Percentiles rank a stretch among this genome's conserved stretches.
phyloP scores from a whole-genome alignment of 148 eudicot species.

The Spergularia bocconei region DNA sequence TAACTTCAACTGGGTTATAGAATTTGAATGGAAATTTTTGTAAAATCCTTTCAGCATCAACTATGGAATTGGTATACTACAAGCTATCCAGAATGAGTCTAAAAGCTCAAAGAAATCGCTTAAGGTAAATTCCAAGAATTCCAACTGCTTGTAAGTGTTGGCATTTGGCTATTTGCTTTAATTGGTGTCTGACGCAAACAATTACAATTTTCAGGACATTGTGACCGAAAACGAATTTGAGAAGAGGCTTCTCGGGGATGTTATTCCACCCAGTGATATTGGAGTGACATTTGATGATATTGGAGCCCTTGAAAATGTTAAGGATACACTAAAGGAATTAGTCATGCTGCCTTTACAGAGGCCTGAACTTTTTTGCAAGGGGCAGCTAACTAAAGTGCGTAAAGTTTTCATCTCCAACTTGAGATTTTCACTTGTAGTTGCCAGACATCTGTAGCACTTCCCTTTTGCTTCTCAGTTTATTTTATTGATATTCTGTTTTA shows the following conservation, averaged over 20 bases:
- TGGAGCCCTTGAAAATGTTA: conserved; percentile 94
- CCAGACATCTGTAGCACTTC: not conserved
- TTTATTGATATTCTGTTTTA: not conserved
- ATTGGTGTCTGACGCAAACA: conserved; percentile 6
- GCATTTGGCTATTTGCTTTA: not conserved
- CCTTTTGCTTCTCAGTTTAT: not conserved
- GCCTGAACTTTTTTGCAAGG: conserved; percentile 96
- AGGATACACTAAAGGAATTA: conserved; percentile 94
- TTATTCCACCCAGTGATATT: conserved; percentile 92
- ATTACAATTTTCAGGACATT: conserved; percentile 59
- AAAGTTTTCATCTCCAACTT: not conserved
- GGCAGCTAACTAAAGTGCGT: conserved; percentile 87
- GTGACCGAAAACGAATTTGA: conserved; percentile 95
- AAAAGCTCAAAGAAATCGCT: conserved; percentile 84
- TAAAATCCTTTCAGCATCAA: conserved; percentile 59
- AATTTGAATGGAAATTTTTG: conserved; percentile 6
- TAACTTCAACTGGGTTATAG: conserved; percentile 7
- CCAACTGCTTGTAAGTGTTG: not conserved
- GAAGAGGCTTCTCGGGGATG: conserved; percentile 81
- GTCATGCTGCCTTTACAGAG: conserved; percentile 98
- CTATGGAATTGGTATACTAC: conserved; percentile 65
- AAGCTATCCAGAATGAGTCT: conserved; percentile 74
- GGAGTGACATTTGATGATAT: conserved; percentile 98
- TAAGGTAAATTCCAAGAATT: conserved; percentile 43
- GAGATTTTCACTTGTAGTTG: conserved; percentile 6